Evolutionary conservation across 495 filamentous ascomycete species (phyloP).

Genomic region (Jackrogersella multiformis): DNA sequence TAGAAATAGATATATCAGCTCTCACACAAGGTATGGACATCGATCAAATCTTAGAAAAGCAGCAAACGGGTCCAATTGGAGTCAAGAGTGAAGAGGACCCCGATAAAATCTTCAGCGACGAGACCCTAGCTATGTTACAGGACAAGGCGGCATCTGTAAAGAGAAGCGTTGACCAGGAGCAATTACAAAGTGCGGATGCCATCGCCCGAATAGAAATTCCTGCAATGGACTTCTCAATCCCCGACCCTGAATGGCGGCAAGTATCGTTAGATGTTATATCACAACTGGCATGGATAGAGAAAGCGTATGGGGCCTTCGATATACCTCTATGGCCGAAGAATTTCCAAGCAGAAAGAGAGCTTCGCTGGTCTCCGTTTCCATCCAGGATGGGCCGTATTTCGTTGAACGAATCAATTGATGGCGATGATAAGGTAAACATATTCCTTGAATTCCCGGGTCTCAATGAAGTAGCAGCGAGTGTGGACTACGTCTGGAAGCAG

Average conservation of each 20-base stretch:
- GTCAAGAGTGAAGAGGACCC: background rate
- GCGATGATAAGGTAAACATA: conserved; percentile 32
- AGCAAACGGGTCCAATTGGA: background rate
- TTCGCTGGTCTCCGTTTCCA: conserved; percentile 60
- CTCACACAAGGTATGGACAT: conserved; percentile 28
- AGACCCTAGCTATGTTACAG: conserved; percentile 55
- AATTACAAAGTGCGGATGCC: conserved; percentile 66
- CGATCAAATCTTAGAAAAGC: conserved; percentile 21
- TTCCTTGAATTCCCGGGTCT: conserved; percentile 39
- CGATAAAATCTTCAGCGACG: conserved; percentile 46
- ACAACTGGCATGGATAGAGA: conserved; percentile 49
- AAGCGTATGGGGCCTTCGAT: conserved; percentile 35
- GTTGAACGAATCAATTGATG: conserved; percentile 46
- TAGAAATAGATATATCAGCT: conserved; percentile 13
- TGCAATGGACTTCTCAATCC: conserved; percentile 67
- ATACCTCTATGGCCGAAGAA: conserved; percentile 54
- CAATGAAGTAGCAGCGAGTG: conserved; percentile 48
- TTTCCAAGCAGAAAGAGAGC: conserved; percentile 52
- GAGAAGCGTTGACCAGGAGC: conserved; percentile 66
- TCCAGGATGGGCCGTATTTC: conserved; percentile 46
- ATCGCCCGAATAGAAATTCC: conserved; percentile 66
- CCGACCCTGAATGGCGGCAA: conserved; percentile 64
- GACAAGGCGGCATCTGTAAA: conserved; percentile 56
- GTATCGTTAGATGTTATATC: conserved; percentile 27
- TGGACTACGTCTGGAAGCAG: conserved; percentile 60